These are phyloP conservation scores for Cordia subcordata DNA, from an alignment of 257 asterid species.

Conservation along the genomic window DNA sequence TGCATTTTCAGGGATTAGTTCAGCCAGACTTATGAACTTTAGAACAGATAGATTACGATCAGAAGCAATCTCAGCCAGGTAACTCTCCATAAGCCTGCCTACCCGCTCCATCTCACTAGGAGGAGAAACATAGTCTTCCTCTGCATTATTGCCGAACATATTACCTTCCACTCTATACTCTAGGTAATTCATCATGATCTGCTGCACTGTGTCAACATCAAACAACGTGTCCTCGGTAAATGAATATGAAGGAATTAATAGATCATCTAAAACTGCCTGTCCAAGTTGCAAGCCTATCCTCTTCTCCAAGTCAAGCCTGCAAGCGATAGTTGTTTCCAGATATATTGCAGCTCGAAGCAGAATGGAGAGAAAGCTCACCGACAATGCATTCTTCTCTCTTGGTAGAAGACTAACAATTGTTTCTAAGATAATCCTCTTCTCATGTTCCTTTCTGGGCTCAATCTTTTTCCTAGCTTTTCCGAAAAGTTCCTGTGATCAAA, in stretches of 20 bases:
- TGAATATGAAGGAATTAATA: constrained; percentile 64
- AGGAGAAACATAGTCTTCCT: constrained; percentile 15
- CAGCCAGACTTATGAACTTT: constrained; percentile 52
- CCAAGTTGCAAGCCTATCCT: constrained; percentile 67
- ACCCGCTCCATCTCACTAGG: constrained; percentile 45
- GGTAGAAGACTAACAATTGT: constrained; percentile 80
- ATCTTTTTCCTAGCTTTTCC: constrained; percentile 72
- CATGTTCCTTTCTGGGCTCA: constrained; percentile 64
- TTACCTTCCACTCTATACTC: constrained; percentile 47
- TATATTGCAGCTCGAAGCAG: constrained; percentile 74
- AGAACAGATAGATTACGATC: constrained; percentile 54
- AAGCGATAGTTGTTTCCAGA: constrained; percentile 76
- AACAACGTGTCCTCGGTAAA: constrained; percentile 64
- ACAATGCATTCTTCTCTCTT: constrained; percentile 59
- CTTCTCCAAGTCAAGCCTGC: constrained; percentile 85
- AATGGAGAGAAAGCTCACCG: constrained; percentile 85
- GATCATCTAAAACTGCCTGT: constrained; percentile 76
- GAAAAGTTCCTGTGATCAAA: constrained; percentile 51
- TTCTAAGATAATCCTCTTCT: constrained; percentile 75
- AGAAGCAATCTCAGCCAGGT: constrained; percentile 64
- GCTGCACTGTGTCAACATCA: constrained; percentile 69
- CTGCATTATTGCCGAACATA: constrained; percentile 22
- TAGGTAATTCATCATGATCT: constrained; percentile 52
- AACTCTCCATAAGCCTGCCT: constrained; percentile 67
- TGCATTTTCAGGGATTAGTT: constrained; percentile 62